A percentile compares a stretch with the other conserved stretches of the same genome.
Conservation (phyloP, 305 asterid species). For the Ilex paraguariensis region DNA sequence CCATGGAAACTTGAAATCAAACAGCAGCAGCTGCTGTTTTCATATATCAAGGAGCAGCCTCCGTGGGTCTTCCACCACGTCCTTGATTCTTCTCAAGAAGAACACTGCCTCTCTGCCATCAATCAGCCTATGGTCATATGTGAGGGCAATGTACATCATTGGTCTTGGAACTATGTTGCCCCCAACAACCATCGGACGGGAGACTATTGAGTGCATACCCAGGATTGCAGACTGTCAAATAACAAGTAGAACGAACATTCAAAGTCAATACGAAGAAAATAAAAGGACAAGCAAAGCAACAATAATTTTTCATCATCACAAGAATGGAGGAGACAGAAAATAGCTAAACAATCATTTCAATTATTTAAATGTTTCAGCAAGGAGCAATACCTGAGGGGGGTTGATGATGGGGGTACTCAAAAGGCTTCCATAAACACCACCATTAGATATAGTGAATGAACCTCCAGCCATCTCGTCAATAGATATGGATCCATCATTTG, state of each 20-base stretch:
- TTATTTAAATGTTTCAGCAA: neutral
- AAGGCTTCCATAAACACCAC: slow-evolving; percentile 9
- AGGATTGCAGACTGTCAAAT: slow-evolving; percentile 4
- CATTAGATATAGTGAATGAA: slow-evolving; percentile 5
- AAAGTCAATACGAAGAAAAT: neutral
- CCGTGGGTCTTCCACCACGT: slow-evolving; percentile 6
- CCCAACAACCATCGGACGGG: slow-evolving; percentile 4
- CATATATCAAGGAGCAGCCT: slow-evolving; percentile 7
- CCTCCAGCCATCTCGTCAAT: slow-evolving; percentile 11
- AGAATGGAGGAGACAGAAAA: neutral
- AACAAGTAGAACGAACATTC: neutral
- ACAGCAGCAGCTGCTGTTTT: neutral
- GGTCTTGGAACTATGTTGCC: slow-evolving; percentile 7
- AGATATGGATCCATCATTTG: slow-evolving; percentile 2
- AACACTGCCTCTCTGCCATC: slow-evolving; percentile 9
- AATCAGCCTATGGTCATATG: slow-evolving; percentile 8
- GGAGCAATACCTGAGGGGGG: slow-evolving; percentile 2
- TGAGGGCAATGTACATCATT: slow-evolving; percentile 6
- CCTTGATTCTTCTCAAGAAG: slow-evolving; percentile 1
- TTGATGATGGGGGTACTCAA: slow-evolving; percentile 6
- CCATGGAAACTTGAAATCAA: no score
- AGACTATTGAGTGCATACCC: slow-evolving; percentile 5
- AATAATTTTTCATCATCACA: neutral
- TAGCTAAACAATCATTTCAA: neutral
- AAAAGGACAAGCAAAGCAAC: neutral